Evolutionary conservation across 1,139 yeast species (phyloP).

Genomic region (Blastobotrys aristatus): DNA sequence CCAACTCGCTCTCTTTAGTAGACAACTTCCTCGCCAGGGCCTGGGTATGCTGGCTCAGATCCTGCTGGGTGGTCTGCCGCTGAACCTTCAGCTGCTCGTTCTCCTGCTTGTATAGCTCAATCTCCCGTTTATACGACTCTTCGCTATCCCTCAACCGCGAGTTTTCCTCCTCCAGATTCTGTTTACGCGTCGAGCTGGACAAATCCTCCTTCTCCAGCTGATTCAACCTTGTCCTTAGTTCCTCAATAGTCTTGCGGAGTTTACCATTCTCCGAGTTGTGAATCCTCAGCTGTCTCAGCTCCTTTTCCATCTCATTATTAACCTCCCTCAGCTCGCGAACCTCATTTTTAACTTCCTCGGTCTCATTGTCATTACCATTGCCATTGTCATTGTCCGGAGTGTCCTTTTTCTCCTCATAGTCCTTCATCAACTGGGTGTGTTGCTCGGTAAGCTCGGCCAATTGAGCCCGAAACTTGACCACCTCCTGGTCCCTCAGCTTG

Average conservation of each 20-base stretch:
- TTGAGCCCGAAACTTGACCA: constrained; percentile 16
- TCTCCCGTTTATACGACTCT: background rate
- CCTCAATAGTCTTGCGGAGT: background rate
- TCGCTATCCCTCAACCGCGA: background rate
- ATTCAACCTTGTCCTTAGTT: background rate
- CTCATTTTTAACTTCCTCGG: background rate
- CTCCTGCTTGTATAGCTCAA: background rate
- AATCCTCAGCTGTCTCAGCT: background rate
- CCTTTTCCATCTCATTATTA: background rate
- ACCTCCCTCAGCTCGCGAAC: background rate
- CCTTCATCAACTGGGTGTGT: constrained; percentile 13
- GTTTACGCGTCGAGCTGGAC: background rate
- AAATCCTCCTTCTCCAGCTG: background rate
- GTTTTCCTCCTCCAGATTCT: background rate
- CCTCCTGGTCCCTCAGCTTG: constrained; percentile 19
- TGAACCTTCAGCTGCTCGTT: constrained; percentile 1
- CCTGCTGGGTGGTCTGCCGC: background rate
- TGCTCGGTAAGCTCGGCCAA: constrained; percentile 19
- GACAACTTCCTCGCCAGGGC: background rate
- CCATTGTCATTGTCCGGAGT: background rate
- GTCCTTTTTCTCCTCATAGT: constrained; percentile 11
- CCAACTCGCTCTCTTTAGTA: background rate
- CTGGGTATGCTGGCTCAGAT: constrained; percentile 5
- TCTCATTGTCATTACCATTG: background rate
- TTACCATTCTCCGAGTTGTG: background rate